phyloP scores from a whole-genome alignment of 2,329 filamentous ascomycete genomes.

The Fusarium sp. region DNA sequence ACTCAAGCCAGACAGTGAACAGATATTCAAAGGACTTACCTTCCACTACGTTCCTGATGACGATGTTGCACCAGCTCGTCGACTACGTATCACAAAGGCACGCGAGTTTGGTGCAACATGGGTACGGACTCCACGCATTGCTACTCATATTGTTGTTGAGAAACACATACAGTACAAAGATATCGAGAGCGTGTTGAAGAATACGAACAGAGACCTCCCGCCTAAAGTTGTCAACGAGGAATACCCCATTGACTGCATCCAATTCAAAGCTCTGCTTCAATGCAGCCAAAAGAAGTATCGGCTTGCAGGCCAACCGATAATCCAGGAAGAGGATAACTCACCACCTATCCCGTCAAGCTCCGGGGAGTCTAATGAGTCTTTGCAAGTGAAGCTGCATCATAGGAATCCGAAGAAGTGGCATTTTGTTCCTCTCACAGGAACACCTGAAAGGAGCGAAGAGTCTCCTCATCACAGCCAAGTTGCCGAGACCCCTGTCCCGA shows the following conservation, averaged over 20 bases:
- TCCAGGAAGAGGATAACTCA: background rate
- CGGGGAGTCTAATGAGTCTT: constrained; percentile 46
- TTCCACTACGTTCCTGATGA: constrained; percentile 86
- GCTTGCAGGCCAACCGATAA: constrained; percentile 58
- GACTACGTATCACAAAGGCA: constrained; percentile 76
- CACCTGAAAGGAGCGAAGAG: constrained; percentile 48
- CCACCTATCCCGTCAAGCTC: constrained; percentile 7
- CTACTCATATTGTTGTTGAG: constrained; percentile 86
- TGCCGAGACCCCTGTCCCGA: constrained; percentile 22
- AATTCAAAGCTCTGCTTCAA: constrained; percentile 65
- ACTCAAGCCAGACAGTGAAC: constrained; percentile 58
- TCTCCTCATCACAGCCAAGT: constrained; percentile 37
- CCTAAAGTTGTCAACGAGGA: constrained; percentile 69
- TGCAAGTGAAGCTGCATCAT: constrained; percentile 58
- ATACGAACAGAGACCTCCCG: constrained; percentile 31
- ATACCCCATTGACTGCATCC: constrained; percentile 74
- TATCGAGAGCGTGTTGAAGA: constrained; percentile 59
- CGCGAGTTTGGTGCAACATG: constrained; percentile 79
- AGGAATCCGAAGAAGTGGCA: constrained; percentile 50
- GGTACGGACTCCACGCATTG: constrained; percentile 63
- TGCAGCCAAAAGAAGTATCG: constrained; percentile 66
- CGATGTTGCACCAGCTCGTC: constrained; percentile 72
- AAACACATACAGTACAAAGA: constrained; percentile 70
- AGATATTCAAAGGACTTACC: constrained; percentile 66
- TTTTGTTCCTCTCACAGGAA: constrained; percentile 49